phyloP scores from a whole-genome alignment of 495 filamentous ascomycete genomes.

The Lasiosphaeris hirsuta region DNA sequence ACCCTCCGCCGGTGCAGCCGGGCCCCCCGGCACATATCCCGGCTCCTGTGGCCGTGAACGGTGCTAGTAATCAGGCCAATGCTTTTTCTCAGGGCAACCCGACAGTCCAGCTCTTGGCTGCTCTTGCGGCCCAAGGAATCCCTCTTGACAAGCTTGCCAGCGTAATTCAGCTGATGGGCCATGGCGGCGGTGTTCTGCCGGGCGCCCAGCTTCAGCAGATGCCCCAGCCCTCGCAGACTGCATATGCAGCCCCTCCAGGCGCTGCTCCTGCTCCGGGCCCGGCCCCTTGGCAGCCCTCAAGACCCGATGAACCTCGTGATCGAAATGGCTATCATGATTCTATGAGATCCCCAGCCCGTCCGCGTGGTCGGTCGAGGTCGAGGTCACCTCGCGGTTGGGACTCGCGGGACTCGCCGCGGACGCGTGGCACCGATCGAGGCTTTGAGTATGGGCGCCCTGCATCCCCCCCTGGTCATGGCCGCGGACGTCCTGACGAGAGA shows the following conservation, averaged over 20 bases:
- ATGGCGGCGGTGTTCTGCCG: constrained; percentile 20
- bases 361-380: constrained; percentile 73
- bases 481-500: constrained; percentile 55
- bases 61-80: constrained; percentile 44
- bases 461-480: constrained; percentile 42
- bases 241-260: constrained; percentile 27
- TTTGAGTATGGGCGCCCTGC: constrained; percentile 39
- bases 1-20: constrained; percentile 15
- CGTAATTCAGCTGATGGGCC: constrained; percentile 44
- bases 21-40: constrained; percentile 36
- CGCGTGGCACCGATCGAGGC: constrained; percentile 38
- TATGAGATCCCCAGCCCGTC: constrained; percentile 54
- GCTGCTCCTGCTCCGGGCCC: constrained; percentile 28
- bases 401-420: constrained; percentile 41
- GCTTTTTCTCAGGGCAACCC: constrained; percentile 35
- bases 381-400: constrained; percentile 66
- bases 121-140: constrained; percentile 43
- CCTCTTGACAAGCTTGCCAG: constrained; percentile 45
- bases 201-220: constrained; percentile 12
- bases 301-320: constrained; percentile 58
- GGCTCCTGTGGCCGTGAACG: constrained; percentile 28
- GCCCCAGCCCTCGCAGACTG: constrained; percentile 24
- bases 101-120: constrained; percentile 49
- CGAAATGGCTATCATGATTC: constrained; percentile 50
- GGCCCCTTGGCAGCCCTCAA: constrained; percentile 36